Evolutionary conservation across 495 filamentous ascomycete species (phyloP).

Genomic region (Penicillium waksmanii): DNA sequence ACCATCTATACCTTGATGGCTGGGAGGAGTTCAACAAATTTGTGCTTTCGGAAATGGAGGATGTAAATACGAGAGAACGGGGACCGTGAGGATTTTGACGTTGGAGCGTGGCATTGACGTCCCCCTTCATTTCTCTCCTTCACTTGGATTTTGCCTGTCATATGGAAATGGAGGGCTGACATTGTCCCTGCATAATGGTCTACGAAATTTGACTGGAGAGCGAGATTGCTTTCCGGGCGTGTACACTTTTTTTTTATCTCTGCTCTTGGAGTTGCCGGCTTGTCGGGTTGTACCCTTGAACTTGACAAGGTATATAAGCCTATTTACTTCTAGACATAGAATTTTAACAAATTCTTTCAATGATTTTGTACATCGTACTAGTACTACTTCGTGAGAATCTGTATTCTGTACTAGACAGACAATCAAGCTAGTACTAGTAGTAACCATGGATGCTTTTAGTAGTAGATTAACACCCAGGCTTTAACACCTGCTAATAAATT

Average conservation of each 20-base stretch:
- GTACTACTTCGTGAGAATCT: no score
- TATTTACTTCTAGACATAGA: slow-evolving; percentile 22
- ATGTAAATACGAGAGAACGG: slow-evolving; percentile 56
- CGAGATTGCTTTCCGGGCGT: slow-evolving; percentile 6
- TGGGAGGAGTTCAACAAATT: slow-evolving; percentile 85
- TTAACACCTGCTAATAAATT: no score
- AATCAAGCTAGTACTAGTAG: no score
- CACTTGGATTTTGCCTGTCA: background rate
- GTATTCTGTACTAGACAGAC: background rate
- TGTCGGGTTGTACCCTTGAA: background rate
- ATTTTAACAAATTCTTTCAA: slow-evolving; percentile 2
- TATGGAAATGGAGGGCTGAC: background rate
- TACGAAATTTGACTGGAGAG: slow-evolving; percentile 16
- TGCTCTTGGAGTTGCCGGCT: slow-evolving; percentile 5
- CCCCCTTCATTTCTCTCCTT: background rate
- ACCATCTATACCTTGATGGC: slow-evolving; percentile 93
- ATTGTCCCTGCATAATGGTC: slow-evolving; percentile 16
- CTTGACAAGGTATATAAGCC: background rate
- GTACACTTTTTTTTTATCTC: slow-evolving; percentile 2
- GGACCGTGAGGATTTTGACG: slow-evolving; percentile 6
- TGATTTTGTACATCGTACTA: background rate
- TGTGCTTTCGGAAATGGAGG: slow-evolving; percentile 77
- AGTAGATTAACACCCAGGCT: no score
- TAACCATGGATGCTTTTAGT: background rate
- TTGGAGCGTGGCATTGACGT: background rate